Percentiles rank a stretch among this genome's conserved stretches.
Conservation (phyloP, 352 stramenopile genomes). For the Phytophthora citricola region DNA sequence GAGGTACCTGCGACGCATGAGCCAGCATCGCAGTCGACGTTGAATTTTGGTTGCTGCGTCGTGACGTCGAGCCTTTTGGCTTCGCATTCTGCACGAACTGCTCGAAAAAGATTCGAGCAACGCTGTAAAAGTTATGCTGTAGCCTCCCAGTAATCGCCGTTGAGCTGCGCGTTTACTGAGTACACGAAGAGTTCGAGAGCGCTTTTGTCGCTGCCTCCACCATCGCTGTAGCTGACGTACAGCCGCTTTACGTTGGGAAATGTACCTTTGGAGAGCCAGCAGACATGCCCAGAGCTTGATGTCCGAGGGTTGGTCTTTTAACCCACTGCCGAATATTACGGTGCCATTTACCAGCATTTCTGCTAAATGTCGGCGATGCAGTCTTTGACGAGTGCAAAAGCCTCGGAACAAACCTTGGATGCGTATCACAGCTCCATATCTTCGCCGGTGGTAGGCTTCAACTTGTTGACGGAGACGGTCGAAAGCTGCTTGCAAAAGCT, state of each 20-base stretch:
- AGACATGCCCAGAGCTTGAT: conserved; percentile 67
- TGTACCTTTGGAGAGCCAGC: conserved; percentile 49
- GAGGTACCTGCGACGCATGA: conserved; percentile 53
- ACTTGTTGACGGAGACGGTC: conserved; percentile 41
- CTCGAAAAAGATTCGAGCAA: conserved; percentile 53
- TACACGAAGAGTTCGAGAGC: conserved; percentile 29
- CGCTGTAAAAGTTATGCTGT: conserved; percentile 46
- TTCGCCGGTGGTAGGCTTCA: conserved; percentile 25
- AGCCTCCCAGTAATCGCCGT: conserved; percentile 48
- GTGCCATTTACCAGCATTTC: conserved; percentile 41
- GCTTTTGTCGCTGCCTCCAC: conserved; percentile 38
- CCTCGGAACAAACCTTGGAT: conserved; percentile 65
- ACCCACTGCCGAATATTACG: conserved; percentile 15
- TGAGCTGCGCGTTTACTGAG: conserved; percentile 47
- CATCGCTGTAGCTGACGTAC: conserved; percentile 44
- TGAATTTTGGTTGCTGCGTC: conserved; percentile 59
- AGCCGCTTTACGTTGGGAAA: conserved; percentile 27
- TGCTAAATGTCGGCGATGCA: conserved; percentile 44
- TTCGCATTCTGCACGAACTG: conserved; percentile 43
- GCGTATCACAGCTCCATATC: conserved; percentile 7
- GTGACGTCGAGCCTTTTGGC: conserved; percentile 44
- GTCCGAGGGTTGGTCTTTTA: conserved; percentile 42
- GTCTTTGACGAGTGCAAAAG: conserved; percentile 44
- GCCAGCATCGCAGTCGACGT: conserved; percentile 43
- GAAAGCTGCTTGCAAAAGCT: conserved; percentile 45